Evolutionary conservation across 768 basidiomycete genomes (phyloP), one percentile per base, ranked within the genome.

Genomic region (Boletales sp.): DNA sequence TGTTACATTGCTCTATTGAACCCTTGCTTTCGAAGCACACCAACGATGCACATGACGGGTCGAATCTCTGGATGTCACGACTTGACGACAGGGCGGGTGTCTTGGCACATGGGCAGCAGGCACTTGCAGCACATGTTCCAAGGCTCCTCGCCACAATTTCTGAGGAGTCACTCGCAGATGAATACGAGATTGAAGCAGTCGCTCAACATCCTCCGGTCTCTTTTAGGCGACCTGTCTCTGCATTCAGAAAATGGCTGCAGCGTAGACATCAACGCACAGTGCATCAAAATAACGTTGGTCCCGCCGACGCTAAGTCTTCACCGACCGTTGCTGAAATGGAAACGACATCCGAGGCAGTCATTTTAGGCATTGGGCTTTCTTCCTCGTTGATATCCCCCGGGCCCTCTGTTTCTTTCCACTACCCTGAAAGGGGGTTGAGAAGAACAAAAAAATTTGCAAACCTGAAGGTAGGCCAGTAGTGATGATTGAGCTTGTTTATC

Each of bases 101-200:
- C 35, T 57, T 28, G 25, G 25, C 25, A 28, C 25, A 28, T 28
- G 5, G 25, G 25, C 25, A 45, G 43, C 10, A 51, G 14, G 46
- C 38, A 25, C 42, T 57, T 13, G 31, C 39, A 25, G 4, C 19
- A 15, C 17, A 53, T 42, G 28, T 45, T 11, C 46, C 56, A 4
- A 45, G 28, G 36, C 40, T 39, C 17, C 56, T 57, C 35, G 28
- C 28, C 1, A 15, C 18, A 14, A 57, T 57, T 28, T 34, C 56
- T 12, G 49, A 57, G 33, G 56, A 52, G 42, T 48, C 49, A 10
- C 35, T 52, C 1, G 46, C 42, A 8, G 46, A 45, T 6, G 50
- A 48, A 8, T 45, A 45, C 19, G 50, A 53, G 25, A 41, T 44
- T 2, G 43, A 46, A n/a, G 32, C 43, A 4, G 36, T 11, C 19